phyloP scores from a whole-genome alignment of 1,139 yeast genomes.

The Geotrichum bryndzae region DNA sequence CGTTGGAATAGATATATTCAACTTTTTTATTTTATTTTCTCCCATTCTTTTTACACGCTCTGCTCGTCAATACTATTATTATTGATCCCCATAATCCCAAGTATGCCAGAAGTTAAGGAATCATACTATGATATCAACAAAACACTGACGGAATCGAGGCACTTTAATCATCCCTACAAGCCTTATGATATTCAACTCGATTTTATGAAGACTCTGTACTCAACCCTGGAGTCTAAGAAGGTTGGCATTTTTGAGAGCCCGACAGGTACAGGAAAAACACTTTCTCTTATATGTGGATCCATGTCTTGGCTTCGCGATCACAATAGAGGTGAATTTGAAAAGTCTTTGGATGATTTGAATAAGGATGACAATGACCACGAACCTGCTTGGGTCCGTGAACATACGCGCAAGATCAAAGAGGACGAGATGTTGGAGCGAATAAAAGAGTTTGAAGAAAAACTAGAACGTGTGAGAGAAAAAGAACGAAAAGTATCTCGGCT shows the following conservation, averaged over 20 bases:
- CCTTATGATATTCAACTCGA: conserved; percentile 77
- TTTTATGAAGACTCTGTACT: conserved; percentile 70
- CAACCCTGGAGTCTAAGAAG: conserved; percentile 54
- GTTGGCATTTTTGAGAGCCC: conserved; percentile 89
- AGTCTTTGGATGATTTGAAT: conserved; percentile 20
- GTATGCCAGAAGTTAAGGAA: not conserved
- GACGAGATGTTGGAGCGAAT: conserved; percentile 34
- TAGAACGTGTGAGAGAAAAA: conserved; percentile 30
- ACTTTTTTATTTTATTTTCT: not conserved
- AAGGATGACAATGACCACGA: conserved; percentile 44
- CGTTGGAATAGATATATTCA: no score
- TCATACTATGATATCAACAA: not conserved
- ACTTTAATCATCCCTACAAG: conserved; percentile 66
- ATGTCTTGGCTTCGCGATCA: conserved; percentile 77
- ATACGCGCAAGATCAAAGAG: conserved; percentile 28
- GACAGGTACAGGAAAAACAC: conserved; percentile 91
- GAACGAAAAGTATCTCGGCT: conserved; percentile 22
- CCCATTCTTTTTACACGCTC: not conserved
- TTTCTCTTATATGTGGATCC: conserved; percentile 78
- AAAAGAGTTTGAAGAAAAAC: conserved; percentile 38
- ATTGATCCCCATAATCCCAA: not conserved
- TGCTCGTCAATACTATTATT: not conserved
- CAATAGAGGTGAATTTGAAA: conserved; percentile 36
- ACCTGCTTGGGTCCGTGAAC: conserved; percentile 37
- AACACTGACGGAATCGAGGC: not conserved